phyloP scores from a whole-genome alignment of 2,329 filamentous ascomycete genomes.

The Colletotrichum endophyticum region DNA sequence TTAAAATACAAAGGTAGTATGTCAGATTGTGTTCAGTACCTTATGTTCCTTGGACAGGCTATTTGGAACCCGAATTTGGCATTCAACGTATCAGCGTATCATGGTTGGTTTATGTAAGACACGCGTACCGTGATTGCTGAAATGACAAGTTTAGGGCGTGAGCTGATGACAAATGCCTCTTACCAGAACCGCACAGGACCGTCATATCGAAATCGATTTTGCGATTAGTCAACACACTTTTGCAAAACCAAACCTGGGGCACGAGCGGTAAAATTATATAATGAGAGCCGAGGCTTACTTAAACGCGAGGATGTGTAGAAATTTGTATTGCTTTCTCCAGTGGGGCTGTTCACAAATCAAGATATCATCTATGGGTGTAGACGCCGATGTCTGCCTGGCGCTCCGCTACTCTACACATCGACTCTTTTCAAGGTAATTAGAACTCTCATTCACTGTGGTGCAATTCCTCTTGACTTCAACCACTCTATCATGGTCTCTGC shows the following conservation, averaged over 20 bases:
- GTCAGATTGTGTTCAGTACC: not conserved
- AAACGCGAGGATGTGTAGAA: not conserved
- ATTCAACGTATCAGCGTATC: not conserved
- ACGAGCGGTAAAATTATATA: not conserved
- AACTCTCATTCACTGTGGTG: not conserved
- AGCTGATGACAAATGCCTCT: not conserved
- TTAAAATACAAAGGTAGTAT: not conserved
- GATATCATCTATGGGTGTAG: not conserved
- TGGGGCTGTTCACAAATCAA: not conserved
- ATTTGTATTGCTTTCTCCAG: not conserved
- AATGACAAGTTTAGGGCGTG: not conserved
- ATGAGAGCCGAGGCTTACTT: not conserved
- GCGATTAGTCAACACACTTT: not conserved
- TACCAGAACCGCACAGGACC: not conserved
- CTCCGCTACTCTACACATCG: not conserved
- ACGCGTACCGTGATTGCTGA: not conserved
- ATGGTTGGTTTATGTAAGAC: not conserved
- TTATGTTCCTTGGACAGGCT: not conserved
- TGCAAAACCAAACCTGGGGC: not conserved
- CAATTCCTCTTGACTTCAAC: not conserved
- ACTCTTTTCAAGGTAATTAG: not conserved
- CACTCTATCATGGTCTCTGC: not conserved
- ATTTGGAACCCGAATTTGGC: not conserved
- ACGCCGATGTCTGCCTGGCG: not conserved
- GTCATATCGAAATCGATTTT: not conserved